These are phyloP conservation scores for Kwoniella sp. DNA, from an alignment of 768 basidiomycete genomes.

Conservation along the genomic window DNA sequence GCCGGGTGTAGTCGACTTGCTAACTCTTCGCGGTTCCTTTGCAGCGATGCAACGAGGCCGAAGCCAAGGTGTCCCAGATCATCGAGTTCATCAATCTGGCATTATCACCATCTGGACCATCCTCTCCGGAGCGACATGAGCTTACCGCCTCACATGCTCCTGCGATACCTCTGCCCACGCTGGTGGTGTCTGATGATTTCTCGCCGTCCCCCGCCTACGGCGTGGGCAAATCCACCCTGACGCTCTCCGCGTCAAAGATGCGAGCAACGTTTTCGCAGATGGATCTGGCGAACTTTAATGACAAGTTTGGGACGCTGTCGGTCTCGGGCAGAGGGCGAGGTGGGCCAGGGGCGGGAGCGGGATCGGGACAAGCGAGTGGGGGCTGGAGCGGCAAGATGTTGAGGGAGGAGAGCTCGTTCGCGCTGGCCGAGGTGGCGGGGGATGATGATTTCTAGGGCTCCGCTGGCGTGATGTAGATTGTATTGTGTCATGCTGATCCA, in stretches of 20 bases:
- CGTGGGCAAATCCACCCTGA: slow-evolving; percentile 15
- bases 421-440: slow-evolving; percentile 20
- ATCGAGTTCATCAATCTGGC: slow-evolving; percentile 28
- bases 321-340: slow-evolving; percentile 8
- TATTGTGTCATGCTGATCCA: too few species aligned
- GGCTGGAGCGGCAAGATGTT: slow-evolving; percentile 29
- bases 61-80: slow-evolving; percentile 25
- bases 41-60: slow-evolving; percentile 27
- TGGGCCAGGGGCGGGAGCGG: slow-evolving; percentile 2
- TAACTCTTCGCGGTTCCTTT: background rate
- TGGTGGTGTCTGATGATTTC: slow-evolving; percentile 21
- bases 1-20: background rate
- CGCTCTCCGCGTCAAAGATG: slow-evolving; percentile 24
- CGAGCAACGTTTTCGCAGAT: slow-evolving; percentile 28
- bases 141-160: background rate
- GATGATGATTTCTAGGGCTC: too few species aligned
- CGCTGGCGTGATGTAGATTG: too few species aligned
- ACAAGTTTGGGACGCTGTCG: slow-evolving; percentile 30
- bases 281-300: slow-evolving; percentile 36
- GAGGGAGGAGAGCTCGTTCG: slow-evolving; percentile 40
- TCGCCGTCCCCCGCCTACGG: slow-evolving; percentile 7
- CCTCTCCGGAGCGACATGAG: background rate
- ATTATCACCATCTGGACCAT: slow-evolving; percentile 4
- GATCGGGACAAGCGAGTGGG: too few species aligned
- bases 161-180: slow-evolving; percentile 4